Conservation (phyloP, 2,329 filamentous ascomycete genomes). For the Pestalotiopsis sp. region DNA sequence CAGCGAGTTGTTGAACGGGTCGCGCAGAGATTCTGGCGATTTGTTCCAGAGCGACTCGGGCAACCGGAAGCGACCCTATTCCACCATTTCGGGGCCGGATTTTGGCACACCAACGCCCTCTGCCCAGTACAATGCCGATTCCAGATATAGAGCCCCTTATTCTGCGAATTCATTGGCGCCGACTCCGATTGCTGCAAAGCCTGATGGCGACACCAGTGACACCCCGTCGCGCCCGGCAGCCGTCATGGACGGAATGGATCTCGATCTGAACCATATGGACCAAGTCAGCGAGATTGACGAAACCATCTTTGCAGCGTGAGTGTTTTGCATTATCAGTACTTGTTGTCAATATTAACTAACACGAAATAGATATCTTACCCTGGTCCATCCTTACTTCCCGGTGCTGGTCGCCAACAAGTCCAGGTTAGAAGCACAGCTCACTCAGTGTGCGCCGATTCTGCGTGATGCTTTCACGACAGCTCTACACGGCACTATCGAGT, state of each 20-base stretch:
- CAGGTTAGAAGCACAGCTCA: slow-evolving; percentile 57
- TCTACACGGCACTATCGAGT: slow-evolving; percentile 60
- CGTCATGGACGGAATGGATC: slow-evolving; percentile 27
- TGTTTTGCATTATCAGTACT: not conserved
- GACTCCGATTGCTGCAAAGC: slow-evolving; percentile 42
- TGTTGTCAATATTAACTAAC: not conserved
- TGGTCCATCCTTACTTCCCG: slow-evolving; percentile 69
- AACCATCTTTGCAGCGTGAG: slow-evolving; percentile 47
- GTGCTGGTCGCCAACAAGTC: slow-evolving; percentile 61
- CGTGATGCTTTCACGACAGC: slow-evolving; percentile 67
- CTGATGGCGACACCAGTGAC: slow-evolving; percentile 26
- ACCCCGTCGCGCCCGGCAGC: slow-evolving; percentile 37
- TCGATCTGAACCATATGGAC: slow-evolving; percentile 33
- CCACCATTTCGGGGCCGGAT: slow-evolving; percentile 36
- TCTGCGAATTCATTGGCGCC: slow-evolving; percentile 46
- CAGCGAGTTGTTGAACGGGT: slow-evolving; percentile 36
- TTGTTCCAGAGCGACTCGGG: slow-evolving; percentile 51
- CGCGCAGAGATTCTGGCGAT: slow-evolving; percentile 45
- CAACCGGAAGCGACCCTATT: slow-evolving; percentile 36
- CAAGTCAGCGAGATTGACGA: slow-evolving; percentile 43
- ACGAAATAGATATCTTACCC: slow-evolving; percentile 58
- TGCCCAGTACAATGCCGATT: slow-evolving; percentile 47
- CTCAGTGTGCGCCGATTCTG: slow-evolving; percentile 56
- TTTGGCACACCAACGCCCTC: slow-evolving; percentile 39
- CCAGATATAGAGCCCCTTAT: slow-evolving; percentile 37